A percentile compares a stretch with the other conserved stretches of the same genome.
Conservation (phyloP, 148 eudicot genomes). For the Polygonum maritimum region DNA sequence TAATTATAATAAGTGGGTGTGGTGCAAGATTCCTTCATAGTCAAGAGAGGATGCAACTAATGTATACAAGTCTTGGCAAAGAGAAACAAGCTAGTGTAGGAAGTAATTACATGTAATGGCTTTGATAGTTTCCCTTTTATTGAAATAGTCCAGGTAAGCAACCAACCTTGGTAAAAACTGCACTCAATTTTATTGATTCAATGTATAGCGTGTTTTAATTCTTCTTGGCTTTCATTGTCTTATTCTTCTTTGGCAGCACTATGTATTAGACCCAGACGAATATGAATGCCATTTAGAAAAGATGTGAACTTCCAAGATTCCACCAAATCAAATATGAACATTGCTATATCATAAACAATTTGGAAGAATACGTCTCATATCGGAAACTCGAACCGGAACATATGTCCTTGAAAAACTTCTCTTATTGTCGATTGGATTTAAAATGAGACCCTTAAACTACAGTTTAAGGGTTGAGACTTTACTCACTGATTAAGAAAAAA, state of each 20-base stretch:
- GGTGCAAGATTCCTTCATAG: conserved; percentile 22
- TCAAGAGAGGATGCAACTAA: conserved; percentile 73
- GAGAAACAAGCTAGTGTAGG: neutral
- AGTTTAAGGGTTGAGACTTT: no score
- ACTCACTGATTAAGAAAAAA: no score
- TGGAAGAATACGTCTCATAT: no score
- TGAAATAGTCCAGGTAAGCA: neutral
- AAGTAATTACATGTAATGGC: neutral
- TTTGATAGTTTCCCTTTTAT: neutral
- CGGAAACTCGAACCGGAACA: no score
- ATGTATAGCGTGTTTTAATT: neutral
- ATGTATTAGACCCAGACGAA: neutral
- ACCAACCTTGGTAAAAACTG: conserved; percentile 10
- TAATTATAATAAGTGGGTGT: conserved; percentile 11
- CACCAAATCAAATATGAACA: neutral
- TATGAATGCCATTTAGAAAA: neutral
- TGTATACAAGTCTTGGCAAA: conserved; percentile 13
- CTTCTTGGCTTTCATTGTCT: neutral
- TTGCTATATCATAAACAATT: no score
- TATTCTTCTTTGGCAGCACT: conserved; percentile 6
- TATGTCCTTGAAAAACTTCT: no score
- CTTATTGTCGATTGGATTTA: no score
- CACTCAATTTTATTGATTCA: conserved; percentile 20
- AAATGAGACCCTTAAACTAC: no score
- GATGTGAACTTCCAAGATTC: neutral